These are phyloP conservation scores for Zelonia costaricensis DNA, from an alignment of 208 protist species.

Conservation along the genomic window DNA sequence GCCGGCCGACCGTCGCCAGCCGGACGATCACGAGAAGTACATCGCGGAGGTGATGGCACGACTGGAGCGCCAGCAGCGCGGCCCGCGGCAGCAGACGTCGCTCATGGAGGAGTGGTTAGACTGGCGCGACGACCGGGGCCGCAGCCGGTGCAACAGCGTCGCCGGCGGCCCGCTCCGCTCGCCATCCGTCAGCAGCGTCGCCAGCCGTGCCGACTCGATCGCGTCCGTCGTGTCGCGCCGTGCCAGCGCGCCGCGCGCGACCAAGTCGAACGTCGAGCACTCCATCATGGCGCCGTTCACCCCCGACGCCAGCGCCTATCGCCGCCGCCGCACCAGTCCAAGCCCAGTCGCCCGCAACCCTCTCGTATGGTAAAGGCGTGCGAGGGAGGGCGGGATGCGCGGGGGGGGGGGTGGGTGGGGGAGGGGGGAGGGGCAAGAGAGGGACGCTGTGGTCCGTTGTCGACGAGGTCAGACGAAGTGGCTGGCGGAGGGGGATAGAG, in stretches of 20 bases:
- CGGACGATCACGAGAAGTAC: conserved; percentile 44
- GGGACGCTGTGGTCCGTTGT: too few relatives aligned
- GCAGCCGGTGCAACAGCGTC: conserved; percentile 32
- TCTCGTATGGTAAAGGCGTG: too few relatives aligned
- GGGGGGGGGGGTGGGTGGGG: neutral
- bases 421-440: neutral
- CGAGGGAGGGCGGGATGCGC: neutral
- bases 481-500: too few relatives aligned
- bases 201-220: conserved; percentile 63
- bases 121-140: conserved; percentile 43
- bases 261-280: conserved; percentile 53
- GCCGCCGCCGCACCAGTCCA: conserved; percentile 1
- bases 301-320: conserved; percentile 16
- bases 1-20: conserved; percentile 17
- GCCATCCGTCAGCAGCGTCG: conserved; percentile 32
- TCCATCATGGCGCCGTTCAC: conserved; percentile 26
- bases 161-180: conserved; percentile 21
- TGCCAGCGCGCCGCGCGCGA: conserved; percentile 66
- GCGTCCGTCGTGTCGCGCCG: conserved; percentile 58
- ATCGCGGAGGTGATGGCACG: conserved; percentile 43
- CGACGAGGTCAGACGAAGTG: too few relatives aligned
- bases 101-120: conserved; percentile 76
- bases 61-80: conserved; percentile 23
- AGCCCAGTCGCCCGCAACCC: conserved; percentile 15
- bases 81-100: conserved; percentile 30